A percentile compares a stretch with the other conserved stretches of the same genome.
Conservation (phyloP, 2,329 filamentous ascomycete species). For the Aspergillus proliferans region DNA sequence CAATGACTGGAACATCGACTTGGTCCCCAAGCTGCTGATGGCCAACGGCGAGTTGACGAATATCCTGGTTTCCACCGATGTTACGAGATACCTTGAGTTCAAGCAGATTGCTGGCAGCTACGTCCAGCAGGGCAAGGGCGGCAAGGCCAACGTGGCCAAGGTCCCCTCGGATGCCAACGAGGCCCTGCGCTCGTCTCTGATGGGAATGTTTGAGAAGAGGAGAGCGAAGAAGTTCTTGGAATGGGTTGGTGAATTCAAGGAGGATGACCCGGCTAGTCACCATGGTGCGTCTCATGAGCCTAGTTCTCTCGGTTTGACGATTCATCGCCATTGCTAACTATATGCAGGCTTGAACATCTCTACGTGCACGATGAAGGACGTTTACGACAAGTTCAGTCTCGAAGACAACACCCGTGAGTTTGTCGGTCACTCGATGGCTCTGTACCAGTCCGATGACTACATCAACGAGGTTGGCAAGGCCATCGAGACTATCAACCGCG, state of each 20-base stretch:
- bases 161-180: slow-evolving; percentile 90
- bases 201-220: slow-evolving; percentile 97
- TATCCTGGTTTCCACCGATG: slow-evolving; percentile 93
- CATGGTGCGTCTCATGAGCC: slow-evolving; percentile 59
- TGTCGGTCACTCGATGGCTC: slow-evolving; percentile 95
- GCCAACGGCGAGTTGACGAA: slow-evolving; percentile 97
- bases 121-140: slow-evolving; percentile 78
- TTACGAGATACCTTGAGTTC: slow-evolving; percentile 83
- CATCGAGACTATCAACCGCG: slow-evolving; percentile 81
- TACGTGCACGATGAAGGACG: slow-evolving; percentile 87
- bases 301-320: background rate
- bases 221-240: slow-evolving; percentile 94
- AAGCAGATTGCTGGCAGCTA: slow-evolving; percentile 93
- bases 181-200: slow-evolving; percentile 83
- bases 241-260: slow-evolving; percentile 84
- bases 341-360: slow-evolving; percentile 68
- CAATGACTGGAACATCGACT: slow-evolving; percentile 99
- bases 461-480: slow-evolving; percentile 66
- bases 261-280: slow-evolving; percentile 76
- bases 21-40: slow-evolving; percentile 98
- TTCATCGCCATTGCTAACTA: slow-evolving; percentile 13
- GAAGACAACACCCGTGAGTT: slow-evolving; percentile 88
- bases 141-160: slow-evolving; percentile 89
- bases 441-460: slow-evolving; percentile 87
- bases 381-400: slow-evolving; percentile 95